phyloP scores from a whole-genome alignment of 345 rosid genomes.

The Arabis hirsuta region DNA sequence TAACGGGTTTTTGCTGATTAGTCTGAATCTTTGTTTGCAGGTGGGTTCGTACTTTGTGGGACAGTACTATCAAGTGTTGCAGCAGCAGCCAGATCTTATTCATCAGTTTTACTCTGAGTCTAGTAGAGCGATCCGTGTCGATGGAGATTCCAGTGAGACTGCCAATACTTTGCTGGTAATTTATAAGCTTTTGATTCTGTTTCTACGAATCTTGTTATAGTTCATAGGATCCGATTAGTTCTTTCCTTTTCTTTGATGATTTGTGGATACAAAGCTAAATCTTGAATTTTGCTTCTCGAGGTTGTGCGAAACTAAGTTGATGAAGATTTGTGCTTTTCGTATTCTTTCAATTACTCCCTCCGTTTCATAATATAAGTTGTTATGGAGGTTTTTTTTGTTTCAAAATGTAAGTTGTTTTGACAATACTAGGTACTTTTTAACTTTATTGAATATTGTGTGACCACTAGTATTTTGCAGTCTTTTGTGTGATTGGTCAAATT shows the following conservation, averaged over 20 bases:
- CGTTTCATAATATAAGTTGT: no score
- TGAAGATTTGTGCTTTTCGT: constrained; percentile 25
- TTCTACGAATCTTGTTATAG: background rate
- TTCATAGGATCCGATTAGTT: background rate
- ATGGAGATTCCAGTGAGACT: constrained; percentile 69
- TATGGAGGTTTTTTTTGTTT: no score
- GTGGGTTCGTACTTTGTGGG: constrained; percentile 96
- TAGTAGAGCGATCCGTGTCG: constrained; percentile 76
- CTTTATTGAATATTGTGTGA: no score
- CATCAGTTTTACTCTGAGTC: constrained; percentile 83
- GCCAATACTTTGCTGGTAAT: constrained; percentile 78
- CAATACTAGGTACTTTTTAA: no score
- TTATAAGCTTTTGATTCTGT: background rate
- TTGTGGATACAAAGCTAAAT: no score
- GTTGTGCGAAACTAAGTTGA: background rate
- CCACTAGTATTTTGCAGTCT: no score
- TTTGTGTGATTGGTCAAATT: no score
- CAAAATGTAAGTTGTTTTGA: no score
- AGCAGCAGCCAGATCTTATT: constrained; percentile 81
- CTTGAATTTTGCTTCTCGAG: no score
- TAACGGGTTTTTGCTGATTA: background rate
- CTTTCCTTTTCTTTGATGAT: no score
- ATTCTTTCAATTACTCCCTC: background rate
- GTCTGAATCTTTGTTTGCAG: constrained; percentile 44
- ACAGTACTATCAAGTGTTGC: constrained; percentile 87